Percentiles rank a stretch among this genome's conserved stretches.
phyloP scores from a whole-genome alignment of 768 basidiomycete species.

The Gymnopilus junonius region DNA sequence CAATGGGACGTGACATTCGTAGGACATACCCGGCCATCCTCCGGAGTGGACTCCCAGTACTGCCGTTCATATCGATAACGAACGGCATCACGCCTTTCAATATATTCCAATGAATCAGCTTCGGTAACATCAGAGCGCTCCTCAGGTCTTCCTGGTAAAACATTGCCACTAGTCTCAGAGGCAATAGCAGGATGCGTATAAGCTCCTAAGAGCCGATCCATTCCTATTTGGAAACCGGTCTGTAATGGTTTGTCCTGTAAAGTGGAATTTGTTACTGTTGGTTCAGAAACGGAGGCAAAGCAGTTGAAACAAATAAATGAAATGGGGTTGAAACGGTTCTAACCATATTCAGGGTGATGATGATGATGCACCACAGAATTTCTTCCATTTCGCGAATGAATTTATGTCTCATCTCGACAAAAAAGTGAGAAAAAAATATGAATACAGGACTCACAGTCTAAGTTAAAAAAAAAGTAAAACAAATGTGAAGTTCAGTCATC shows the following conservation, averaged over 20 bases:
- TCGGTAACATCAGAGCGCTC: slow-evolving; percentile 53
- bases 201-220: slow-evolving; percentile 82
- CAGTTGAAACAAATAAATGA: slow-evolving; percentile 37
- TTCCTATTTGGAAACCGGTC: slow-evolving; percentile 77
- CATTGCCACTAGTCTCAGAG: not conserved
- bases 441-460: slow-evolving; percentile 43
- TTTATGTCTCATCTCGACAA: slow-evolving; percentile 54
- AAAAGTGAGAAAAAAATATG: slow-evolving; percentile 1
- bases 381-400: slow-evolving; percentile 79
- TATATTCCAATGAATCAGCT: slow-evolving; percentile 67
- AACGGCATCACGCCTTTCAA: slow-evolving; percentile 55
- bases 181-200: slow-evolving; percentile 26
- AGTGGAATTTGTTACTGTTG: not conserved
- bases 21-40: slow-evolving; percentile 60
- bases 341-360: slow-evolving; percentile 65
- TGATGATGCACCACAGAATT: slow-evolving; percentile 61
- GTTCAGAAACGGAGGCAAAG: not conserved
- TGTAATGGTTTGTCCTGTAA: slow-evolving; percentile 68
- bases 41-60: slow-evolving; percentile 81
- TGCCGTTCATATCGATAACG: slow-evolving; percentile 69
- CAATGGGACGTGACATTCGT: not conserved
- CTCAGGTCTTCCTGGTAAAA: not conserved
- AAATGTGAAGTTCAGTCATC: not conserved
- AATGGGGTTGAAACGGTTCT: slow-evolving; percentile 74
- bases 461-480: slow-evolving; percentile 3